These are phyloP conservation scores for Magnaporthiopsis rhizophila DNA, from an alignment of 2,329 filamentous ascomycete species.

Conservation along the genomic window DNA sequence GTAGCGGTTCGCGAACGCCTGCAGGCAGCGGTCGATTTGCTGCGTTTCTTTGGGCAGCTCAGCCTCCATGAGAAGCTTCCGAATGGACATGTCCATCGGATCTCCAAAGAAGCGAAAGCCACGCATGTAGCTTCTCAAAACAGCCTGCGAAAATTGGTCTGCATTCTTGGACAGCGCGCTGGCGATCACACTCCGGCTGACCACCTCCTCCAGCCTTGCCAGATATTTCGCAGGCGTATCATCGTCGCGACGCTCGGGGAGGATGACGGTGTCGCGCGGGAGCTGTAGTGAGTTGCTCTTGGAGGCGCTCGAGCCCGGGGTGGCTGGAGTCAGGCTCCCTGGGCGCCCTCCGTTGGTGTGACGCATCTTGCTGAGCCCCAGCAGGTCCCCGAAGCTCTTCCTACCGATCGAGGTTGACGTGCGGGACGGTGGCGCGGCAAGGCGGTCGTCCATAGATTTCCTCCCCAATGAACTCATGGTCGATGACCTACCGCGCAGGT, in stretches of 20 bases:
- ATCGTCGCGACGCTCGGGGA: conserved; percentile 76
- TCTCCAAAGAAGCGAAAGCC: conserved; percentile 93
- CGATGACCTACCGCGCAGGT: conserved; percentile 70
- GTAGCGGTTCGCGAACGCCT: conserved; percentile 92
- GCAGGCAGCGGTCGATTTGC: conserved; percentile 89
- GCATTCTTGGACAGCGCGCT: conserved; percentile 78
- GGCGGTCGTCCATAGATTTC: conserved; percentile 61
- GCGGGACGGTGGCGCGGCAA: conserved; percentile 55
- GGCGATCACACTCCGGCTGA: conserved; percentile 76
- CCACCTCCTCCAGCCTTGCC: conserved; percentile 68
- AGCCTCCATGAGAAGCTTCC: conserved; percentile 93
- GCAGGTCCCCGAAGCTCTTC: conserved; percentile 86
- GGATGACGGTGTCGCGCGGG: conserved; percentile 54
- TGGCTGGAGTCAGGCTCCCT: conserved; percentile 60
- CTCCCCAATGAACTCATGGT: conserved; percentile 79
- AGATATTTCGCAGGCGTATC: conserved; percentile 90
- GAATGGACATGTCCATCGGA: conserved; percentile 94
- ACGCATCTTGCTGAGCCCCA: conserved; percentile 69
- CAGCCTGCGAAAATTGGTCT: conserved; percentile 74
- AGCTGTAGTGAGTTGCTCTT: conserved; percentile 80
- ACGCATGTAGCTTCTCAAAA: conserved; percentile 90
- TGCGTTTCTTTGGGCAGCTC: conserved; percentile 96
- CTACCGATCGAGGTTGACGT: conserved; percentile 85
- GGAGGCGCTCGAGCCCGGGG: conserved; percentile 61
- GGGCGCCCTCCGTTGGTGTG: conserved; percentile 68